A percentile compares a stretch with the other conserved stretches of the same genome.
Evolutionary conservation across 2,329 filamentous ascomycete genomes (phyloP).

Genomic region (Diaporthe sp.): DNA sequence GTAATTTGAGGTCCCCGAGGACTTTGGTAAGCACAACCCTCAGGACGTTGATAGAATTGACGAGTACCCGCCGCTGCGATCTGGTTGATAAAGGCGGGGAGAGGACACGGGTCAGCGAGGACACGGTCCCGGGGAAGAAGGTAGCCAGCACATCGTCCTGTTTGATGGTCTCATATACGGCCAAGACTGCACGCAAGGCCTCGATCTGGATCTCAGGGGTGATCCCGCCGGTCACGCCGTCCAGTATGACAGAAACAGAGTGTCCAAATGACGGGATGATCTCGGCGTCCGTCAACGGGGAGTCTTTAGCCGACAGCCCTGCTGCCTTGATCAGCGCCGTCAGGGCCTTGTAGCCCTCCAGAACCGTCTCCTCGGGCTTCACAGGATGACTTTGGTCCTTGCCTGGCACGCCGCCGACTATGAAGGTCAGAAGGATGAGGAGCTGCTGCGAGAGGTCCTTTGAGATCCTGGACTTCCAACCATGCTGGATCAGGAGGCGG

Average conservation of each 20-base stretch:
- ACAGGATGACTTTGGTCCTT: slow-evolving; percentile 58
- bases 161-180: slow-evolving; percentile 73
- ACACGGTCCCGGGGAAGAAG: slow-evolving; percentile 90
- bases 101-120: slow-evolving; percentile 81
- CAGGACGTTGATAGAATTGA: slow-evolving; percentile 71
- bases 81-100: slow-evolving; percentile 74
- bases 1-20: slow-evolving; percentile 68
- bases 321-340: slow-evolving; percentile 73
- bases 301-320: slow-evolving; percentile 60
- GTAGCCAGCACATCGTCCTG: slow-evolving; percentile 83
- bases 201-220: slow-evolving; percentile 78
- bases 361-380: slow-evolving; percentile 79
- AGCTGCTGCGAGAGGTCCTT: slow-evolving; percentile 84
- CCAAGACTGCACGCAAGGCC: slow-evolving; percentile 74
- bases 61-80: slow-evolving; percentile 70
- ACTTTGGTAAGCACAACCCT: slow-evolving; percentile 66
- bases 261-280: slow-evolving; percentile 86
- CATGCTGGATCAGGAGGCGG: slow-evolving; percentile 77
- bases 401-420: slow-evolving; percentile 79
- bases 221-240: slow-evolving; percentile 74
- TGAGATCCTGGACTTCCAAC: slow-evolving; percentile 82
- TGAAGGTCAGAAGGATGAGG: slow-evolving; percentile 84
- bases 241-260: slow-evolving; percentile 82
- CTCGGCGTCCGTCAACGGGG: slow-evolving; percentile 65
- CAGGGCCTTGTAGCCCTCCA: slow-evolving; percentile 79